phyloP scores from a whole-genome alignment of 2,329 filamentous ascomycete species.

The Talaromyces sp. region DNA sequence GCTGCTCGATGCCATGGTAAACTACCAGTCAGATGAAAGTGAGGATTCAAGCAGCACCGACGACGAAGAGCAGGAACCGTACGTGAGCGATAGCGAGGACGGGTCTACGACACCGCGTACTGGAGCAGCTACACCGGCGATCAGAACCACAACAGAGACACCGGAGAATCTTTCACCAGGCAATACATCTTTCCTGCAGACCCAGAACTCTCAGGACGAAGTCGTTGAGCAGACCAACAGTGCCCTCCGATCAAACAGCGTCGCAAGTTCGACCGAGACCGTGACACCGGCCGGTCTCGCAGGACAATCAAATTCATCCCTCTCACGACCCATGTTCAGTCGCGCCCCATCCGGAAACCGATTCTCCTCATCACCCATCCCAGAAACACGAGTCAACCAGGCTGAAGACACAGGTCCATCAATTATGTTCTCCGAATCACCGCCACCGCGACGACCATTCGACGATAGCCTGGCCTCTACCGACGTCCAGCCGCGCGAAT shows the following conservation, averaged over 20 bases:
- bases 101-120: conserved; percentile 14
- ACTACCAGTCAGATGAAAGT: conserved; percentile 46
- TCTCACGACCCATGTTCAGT: conserved; percentile 26
- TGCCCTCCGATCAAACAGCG: not conserved
- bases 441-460: conserved; percentile 25
- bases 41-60: conserved; percentile 43
- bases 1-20: conserved; percentile 60
- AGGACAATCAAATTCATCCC: conserved; percentile 13
- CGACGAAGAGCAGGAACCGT: conserved; percentile 39
- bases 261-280: not conserved
- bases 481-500: conserved; percentile 26
- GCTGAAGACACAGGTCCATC: conserved; percentile 65
- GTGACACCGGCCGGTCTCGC: not conserved
- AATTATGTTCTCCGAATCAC: conserved; percentile 68
- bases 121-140: not conserved
- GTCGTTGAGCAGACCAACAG: not conserved
- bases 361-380: conserved; percentile 71
- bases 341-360: conserved; percentile 35
- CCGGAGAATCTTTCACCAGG: conserved; percentile 1
- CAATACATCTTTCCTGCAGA: not conserved
- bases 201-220: not conserved
- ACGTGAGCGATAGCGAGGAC: conserved; percentile 33
- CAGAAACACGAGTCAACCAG: conserved; percentile 62
- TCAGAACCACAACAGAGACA: not conserved
- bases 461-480: not conserved